Percentiles rank a stretch among this genome's conserved stretches.
These are phyloP conservation scores for Macrolepiota dolichaula DNA, from an alignment of 768 basidiomycete genomes.

Conservation along the genomic window DNA sequence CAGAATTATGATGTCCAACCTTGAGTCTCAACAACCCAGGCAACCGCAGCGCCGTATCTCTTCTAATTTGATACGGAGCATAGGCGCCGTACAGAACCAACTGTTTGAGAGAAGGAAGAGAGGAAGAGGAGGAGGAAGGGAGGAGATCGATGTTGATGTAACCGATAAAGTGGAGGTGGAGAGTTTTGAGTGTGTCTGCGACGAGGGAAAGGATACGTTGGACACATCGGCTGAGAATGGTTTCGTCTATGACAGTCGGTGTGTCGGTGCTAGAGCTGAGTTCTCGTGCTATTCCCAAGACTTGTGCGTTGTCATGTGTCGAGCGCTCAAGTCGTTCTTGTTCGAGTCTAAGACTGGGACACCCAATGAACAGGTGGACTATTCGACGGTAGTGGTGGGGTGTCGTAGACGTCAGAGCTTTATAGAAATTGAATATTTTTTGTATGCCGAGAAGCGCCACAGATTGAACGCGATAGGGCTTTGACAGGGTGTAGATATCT, in stretches of 20 bases:
- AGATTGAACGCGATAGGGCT: slow-evolving; percentile 36
- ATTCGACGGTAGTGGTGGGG: neutral
- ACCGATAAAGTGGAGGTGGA: neutral
- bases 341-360: neutral
- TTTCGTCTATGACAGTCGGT: neutral
- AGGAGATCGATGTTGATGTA: neutral
- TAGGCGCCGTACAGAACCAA: neutral
- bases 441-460: slow-evolving; percentile 22
- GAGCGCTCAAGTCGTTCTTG: neutral
- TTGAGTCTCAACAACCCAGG: neutral
- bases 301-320: neutral
- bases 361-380: neutral
- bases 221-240: neutral
- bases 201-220: neutral
- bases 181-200: neutral
- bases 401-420: neutral
- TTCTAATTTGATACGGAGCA: neutral
- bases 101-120: too few relatives aligned
- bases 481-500: slow-evolving; percentile 34
- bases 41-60: neutral
- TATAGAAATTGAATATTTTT: neutral
- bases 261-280: neutral
- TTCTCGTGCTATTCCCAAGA: neutral
- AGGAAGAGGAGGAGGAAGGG: neutral
- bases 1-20: neutral